Base-by-base conservation (phyloP, 768 basidiomycete genomes). In the Lentinus brumalis region DNA sequence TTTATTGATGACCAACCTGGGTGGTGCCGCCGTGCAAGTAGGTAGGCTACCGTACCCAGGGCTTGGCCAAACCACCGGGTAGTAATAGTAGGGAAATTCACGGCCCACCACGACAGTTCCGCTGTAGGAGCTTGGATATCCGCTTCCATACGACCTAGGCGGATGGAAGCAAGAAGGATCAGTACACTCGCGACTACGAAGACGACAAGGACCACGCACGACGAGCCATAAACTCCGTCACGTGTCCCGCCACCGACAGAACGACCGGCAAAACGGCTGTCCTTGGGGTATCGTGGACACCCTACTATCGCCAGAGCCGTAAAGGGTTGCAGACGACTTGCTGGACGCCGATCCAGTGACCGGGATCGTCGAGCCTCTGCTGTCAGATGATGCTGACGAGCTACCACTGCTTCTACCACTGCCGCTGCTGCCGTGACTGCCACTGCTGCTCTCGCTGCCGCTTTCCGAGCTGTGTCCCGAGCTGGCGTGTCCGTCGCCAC, bases 141-240 rank as follows among this genome's bases (percentile, higher is more conserved):
- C 72, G 54, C 71, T 73, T 14, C 71, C 72, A 42, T 73, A 72
- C 29, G 57, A 40, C 18, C 70, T 71, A 10, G 29, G 35, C 10
- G 30, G 2, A 26, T 15, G 42, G 44, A 4, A 51, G 3, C 31
- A 12, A 54, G 14, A 49, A 42, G 18, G 21, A 32, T 29, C 40
- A 44, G 18, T 7, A 65, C 39, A 5, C 9, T 31, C 35, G 18
- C 2, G n/a, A 31, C 31, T 44, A 18, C 38, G 18, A 14, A 21
- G 30, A 50, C 31, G n/a, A 35, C 35, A 14, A 30, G 8, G 15
- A 49, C 12, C 18, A 56, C 66, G 14, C 47, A 72, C 71, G 57
- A 56, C 30, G 55, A 63, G 1, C 72, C 72, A 39, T 62, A 71
- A 4, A 71, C 61, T n/a, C 57, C 16, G 1, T 32, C 6, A 32